A percentile compares a stretch with the other conserved stretches of the same genome.
Conservation (phyloP, 495 filamentous ascomycete genomes). For the Aspergillus incahuasiensis region DNA sequence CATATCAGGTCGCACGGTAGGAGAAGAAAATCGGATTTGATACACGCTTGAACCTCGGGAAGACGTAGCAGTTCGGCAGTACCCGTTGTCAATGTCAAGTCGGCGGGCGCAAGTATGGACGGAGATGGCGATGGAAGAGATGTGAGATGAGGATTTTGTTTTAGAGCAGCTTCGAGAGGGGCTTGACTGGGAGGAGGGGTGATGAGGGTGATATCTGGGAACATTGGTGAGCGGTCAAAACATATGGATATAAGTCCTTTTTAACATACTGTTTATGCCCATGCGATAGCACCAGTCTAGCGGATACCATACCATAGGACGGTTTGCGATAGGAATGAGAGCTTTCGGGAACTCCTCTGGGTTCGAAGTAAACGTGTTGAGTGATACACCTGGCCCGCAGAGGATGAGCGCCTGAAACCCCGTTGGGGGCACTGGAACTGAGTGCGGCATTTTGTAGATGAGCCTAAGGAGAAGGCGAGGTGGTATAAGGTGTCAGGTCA, state of each 20-base stretch:
- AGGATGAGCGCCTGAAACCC: slow-evolving; percentile 93
- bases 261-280: slow-evolving; percentile 66
- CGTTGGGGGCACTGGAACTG: slow-evolving; percentile 56
- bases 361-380: slow-evolving; percentile 87
- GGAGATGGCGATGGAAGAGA: slow-evolving; percentile 70
- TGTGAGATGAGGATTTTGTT: slow-evolving; percentile 83
- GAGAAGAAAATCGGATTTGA: slow-evolving; percentile 83
- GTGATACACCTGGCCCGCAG: slow-evolving; percentile 83
- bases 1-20: slow-evolving; percentile 92
- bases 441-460: slow-evolving; percentile 17
- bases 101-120: slow-evolving; percentile 67
- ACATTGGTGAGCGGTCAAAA: neutral
- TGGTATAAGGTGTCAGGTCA: neutral
- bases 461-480: neutral
- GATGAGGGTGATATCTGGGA: slow-evolving; percentile 72
- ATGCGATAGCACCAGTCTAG: slow-evolving; percentile 85
- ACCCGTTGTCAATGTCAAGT: slow-evolving; percentile 69
- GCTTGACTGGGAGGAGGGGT: slow-evolving; percentile 69
- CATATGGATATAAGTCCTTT: neutral
- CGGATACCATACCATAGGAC: slow-evolving; percentile 94
- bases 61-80: slow-evolving; percentile 88
- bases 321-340: slow-evolving; percentile 85
- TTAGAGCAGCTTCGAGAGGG: slow-evolving; percentile 71
- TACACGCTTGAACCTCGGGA: slow-evolving; percentile 61
- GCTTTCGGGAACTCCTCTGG: slow-evolving; percentile 88